Evolutionary conservation across 1,284 basidiomycete species (phyloP).

Genomic region (Ceratobasidium sp.): DNA sequence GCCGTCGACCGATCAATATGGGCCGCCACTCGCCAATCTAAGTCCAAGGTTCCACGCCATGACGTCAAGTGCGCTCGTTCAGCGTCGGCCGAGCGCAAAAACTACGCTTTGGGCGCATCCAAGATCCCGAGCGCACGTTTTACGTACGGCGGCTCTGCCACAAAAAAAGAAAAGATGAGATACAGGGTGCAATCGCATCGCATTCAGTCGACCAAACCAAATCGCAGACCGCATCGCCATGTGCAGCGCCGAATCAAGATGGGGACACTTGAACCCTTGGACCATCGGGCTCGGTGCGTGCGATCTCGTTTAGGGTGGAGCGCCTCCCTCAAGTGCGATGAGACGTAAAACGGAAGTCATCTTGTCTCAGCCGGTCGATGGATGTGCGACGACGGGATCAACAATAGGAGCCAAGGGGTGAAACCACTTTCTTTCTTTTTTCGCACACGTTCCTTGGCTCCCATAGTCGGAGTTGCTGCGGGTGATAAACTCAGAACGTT

Average conservation of each 20-base stretch:
- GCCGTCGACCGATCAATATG: background rate
- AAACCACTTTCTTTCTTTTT: background rate
- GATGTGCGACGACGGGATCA: too few species aligned
- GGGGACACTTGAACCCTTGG: slow-evolving; percentile 22
- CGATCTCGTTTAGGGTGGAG: slow-evolving; percentile 28
- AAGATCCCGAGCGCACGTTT: slow-evolving; percentile 16
- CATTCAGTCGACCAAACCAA: slow-evolving; percentile 1
- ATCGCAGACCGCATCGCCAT: slow-evolving; percentile 12
- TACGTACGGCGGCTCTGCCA: slow-evolving; percentile 12
- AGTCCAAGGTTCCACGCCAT: slow-evolving; percentile 9
- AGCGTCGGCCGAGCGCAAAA: slow-evolving; percentile 19
- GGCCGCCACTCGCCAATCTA: background rate
- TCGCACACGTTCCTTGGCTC: slow-evolving; percentile 20
- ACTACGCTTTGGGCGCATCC: slow-evolving; percentile 11
- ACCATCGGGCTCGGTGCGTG: slow-evolving; percentile 19
- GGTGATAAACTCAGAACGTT: slow-evolving; percentile 24
- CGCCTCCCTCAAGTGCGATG: slow-evolving; percentile 25
- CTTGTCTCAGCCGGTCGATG: background rate
- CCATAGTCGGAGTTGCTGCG: slow-evolving; percentile 30
- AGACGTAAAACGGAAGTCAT: background rate
- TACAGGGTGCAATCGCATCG: slow-evolving; percentile 25
- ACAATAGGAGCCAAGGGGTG: background rate
- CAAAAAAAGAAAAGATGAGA: background rate
- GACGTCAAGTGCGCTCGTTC: slow-evolving; percentile 25
- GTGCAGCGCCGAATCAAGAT: slow-evolving; percentile 13